These are phyloP conservation scores for Monilinia fructicola DNA, from an alignment of 2,329 filamentous ascomycete species.

Conservation along the genomic window DNA sequence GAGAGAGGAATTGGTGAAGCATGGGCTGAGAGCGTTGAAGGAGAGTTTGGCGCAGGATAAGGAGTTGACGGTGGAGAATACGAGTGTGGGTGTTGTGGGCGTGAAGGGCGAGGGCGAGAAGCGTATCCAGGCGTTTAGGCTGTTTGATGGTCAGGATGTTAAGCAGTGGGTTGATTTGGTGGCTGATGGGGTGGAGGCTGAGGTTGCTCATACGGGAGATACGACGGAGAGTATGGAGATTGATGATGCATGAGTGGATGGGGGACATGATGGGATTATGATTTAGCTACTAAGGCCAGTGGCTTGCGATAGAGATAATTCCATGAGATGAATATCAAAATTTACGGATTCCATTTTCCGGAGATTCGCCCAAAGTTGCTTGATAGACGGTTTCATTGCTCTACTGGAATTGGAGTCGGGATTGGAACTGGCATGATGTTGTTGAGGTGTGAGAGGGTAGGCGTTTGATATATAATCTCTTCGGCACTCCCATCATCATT, in stretches of 20 bases:
- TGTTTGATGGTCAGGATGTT: conserved; percentile 87
- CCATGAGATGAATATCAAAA: background rate
- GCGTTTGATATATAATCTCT: background rate
- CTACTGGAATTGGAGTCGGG: background rate
- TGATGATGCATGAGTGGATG: conserved; percentile 42
- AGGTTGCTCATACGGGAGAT: conserved; percentile 32
- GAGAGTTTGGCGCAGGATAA: conserved; percentile 96
- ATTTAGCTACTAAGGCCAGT: background rate
- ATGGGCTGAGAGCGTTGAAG: conserved; percentile 88
- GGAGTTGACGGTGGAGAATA: conserved; percentile 96
- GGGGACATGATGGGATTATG: background rate
- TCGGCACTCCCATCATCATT: too few species aligned
- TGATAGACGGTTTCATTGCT: too few species aligned
- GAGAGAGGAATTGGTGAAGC: conserved; percentile 83
- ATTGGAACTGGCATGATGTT: background rate
- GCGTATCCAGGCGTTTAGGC: conserved; percentile 75
- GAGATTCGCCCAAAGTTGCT: too few species aligned
- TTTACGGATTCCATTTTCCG: background rate
- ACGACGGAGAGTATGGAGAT: conserved; percentile 46
- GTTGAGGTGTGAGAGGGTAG: background rate
- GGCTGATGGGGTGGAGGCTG: conserved; percentile 54
- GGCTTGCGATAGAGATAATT: conserved; percentile 16
- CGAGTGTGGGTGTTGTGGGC: conserved; percentile 83
- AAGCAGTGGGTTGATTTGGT: conserved; percentile 80
- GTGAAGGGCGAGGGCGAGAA: conserved; percentile 51